A percentile compares a stretch with the other conserved stretches of the same genome.
These are phyloP conservation scores for Breviolum minutum DNA, from an alignment of 73 alveolate genomes.

Conservation along the genomic window DNA sequence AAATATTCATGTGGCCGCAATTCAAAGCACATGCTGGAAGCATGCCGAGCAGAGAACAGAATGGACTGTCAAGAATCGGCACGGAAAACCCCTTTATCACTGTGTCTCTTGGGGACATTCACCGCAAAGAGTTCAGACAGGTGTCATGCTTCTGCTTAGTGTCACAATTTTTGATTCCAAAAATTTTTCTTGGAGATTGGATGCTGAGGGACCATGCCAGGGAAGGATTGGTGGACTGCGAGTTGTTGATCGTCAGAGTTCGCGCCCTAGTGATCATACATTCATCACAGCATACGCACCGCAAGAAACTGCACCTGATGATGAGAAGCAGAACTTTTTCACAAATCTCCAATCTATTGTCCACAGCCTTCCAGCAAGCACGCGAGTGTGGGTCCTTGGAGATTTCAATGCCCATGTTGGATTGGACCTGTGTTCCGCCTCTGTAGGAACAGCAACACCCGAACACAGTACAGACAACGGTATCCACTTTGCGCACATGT, in stretches of 20 bases:
- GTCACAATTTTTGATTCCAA: not conserved
- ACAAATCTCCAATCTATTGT: not conserved
- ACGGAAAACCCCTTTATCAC: not conserved
- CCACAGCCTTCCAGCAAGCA: slow-evolving; percentile 1
- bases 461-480: slow-evolving; percentile 54
- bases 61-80: slow-evolving; percentile 21
- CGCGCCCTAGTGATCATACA: slow-evolving; percentile 23
- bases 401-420: slow-evolving; percentile 80
- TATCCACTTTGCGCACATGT: not conserved
- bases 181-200: not conserved
- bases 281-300: slow-evolving; percentile 54
- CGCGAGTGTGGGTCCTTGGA: slow-evolving; percentile 40
- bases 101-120: slow-evolving; percentile 12
- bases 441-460: slow-evolving; percentile 9
- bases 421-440: not conserved
- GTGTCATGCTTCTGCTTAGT: not conserved
- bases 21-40: slow-evolving; percentile 71
- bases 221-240: slow-evolving; percentile 63
- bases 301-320: slow-evolving; percentile 22
- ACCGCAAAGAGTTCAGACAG: not conserved
- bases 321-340: not conserved
- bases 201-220: not conserved
- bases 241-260: not conserved
- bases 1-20: slow-evolving; percentile 28
- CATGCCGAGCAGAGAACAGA: not conserved